A percentile compares a stretch with the other conserved stretches of the same genome.
phyloP scores from a whole-genome alignment of 2,329 filamentous ascomycete genomes.

The Zymoseptoria tritici region DNA sequence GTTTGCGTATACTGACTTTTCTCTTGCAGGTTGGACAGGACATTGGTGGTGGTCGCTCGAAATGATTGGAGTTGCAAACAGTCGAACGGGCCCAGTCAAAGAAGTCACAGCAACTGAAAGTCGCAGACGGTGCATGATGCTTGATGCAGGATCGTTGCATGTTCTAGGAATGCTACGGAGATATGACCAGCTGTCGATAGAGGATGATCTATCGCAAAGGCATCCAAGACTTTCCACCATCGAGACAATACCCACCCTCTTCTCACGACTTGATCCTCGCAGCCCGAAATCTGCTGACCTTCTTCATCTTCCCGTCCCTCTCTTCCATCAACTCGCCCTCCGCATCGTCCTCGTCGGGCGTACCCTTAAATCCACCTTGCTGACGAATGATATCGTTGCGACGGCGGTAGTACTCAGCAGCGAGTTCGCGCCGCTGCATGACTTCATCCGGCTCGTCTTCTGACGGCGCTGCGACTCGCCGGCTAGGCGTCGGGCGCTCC shows the following conservation, averaged over 20 bases:
- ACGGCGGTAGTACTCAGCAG: slow-evolving; percentile 72
- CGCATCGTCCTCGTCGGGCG: slow-evolving; percentile 53
- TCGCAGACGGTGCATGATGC: neutral
- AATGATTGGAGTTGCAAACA: slow-evolving; percentile 18
- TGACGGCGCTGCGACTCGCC: slow-evolving; percentile 26
- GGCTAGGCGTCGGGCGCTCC: slow-evolving; percentile 36
- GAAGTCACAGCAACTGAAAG: neutral
- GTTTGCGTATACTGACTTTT: slow-evolving; percentile 5
- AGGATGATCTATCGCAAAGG: neutral
- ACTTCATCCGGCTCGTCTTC: slow-evolving; percentile 50
- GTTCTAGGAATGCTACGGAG: neutral
- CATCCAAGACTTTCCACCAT: neutral
- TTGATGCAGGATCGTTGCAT: neutral
- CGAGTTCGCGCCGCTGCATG: slow-evolving; percentile 67
- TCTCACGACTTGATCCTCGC: slow-evolving; percentile 16
- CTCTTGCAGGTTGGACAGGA: slow-evolving; percentile 39
- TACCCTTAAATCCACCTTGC: slow-evolving; percentile 68
- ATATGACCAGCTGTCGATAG: neutral
- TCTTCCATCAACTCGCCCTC: slow-evolving; percentile 53
- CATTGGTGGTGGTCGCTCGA: slow-evolving; percentile 42
- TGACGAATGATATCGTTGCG: slow-evolving; percentile 76
- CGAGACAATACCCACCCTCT: neutral
- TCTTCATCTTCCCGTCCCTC: slow-evolving; percentile 31
- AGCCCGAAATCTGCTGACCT: slow-evolving; percentile 33
- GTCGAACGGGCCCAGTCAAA: neutral